These are phyloP conservation scores for Stenocarpella maydis DNA, from an alignment of 2,329 filamentous ascomycete species.

Conservation along the genomic window DNA sequence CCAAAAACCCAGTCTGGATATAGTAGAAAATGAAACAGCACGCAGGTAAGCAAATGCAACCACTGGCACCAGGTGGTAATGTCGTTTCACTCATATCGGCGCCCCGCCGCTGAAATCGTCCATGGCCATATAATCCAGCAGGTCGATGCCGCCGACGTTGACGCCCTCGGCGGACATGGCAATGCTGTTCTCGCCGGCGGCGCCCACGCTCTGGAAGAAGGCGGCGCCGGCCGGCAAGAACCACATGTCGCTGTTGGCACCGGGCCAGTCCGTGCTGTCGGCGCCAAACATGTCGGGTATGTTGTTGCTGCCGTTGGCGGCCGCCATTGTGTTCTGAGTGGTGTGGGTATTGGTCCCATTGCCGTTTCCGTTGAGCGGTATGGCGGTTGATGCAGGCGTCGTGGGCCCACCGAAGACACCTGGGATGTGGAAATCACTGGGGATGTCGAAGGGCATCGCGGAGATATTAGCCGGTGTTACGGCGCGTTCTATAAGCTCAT, in stretches of 20 bases:
- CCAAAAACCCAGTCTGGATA: not conserved
- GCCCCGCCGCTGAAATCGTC: constrained; percentile 50
- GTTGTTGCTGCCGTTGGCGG: constrained; percentile 36
- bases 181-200: constrained; percentile 55
- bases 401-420: constrained; percentile 53
- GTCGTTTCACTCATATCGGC: not conserved
- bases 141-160: constrained; percentile 71
- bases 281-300: constrained; percentile 49
- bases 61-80: too few species aligned
- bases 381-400: constrained; percentile 53
- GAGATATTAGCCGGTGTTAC: constrained; percentile 63
- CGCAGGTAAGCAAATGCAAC: too few species aligned
- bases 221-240: constrained; percentile 70
- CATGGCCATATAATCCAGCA: constrained; percentile 75
- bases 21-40: not conserved
- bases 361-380: constrained; percentile 43
- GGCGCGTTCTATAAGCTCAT: constrained; percentile 46
- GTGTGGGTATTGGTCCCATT: constrained; percentile 38
- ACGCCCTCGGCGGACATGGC: constrained; percentile 74
- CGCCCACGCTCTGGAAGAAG: constrained; percentile 71
- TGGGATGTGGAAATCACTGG: constrained; percentile 63
- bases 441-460: constrained; percentile 69
- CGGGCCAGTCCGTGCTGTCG: constrained; percentile 58
- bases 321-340: constrained; percentile 28
- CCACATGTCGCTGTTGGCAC: constrained; percentile 67